Evolutionary conservation across 2,329 filamentous ascomycete species (phyloP), one percentile per base, ranked within the genome.

Genomic region (Aspergillus sp.): DNA sequence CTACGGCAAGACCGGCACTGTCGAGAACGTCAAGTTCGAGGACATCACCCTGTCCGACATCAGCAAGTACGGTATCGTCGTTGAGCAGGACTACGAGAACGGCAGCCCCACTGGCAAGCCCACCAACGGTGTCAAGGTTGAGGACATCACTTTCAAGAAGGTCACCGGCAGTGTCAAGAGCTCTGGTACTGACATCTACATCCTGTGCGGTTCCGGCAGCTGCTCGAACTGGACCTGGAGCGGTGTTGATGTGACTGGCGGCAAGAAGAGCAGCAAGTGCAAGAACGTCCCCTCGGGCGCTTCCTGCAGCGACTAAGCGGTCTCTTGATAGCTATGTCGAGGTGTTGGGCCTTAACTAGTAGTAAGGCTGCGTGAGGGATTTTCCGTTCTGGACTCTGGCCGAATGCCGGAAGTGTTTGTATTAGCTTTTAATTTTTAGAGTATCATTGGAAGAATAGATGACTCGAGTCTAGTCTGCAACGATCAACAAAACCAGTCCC

Each of bases 81-180:
- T 71, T 51, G 63, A 86, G 72, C 85, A 87, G 74, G 82, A 86
- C 69, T 86, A 85, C 67, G 72, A 79, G 62, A 79, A 79, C 61
- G 79, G 79, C 48, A 76, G 76, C 45, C 76, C 75, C 4, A 74
- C 73, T 15, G 75, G 74, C 7, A 68, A 43, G n/a, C 70, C 75
- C 6, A 75, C 73, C 47, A 73, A 62, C 49, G 78, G 78, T n/a
- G 70, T 80, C 49, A 72, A 72, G 21, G 78, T 79, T 65, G 67
- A 68, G 1, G 75, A 72, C 30, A 61, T 80, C 28, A 76, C 72
- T 3, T 58, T 80, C 47, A 58, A 70, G 19, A 69, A 73, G 51
- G 69, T 79, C 59, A 72, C 69, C 10, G 78, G 76, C 30, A 66
- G 65, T 5, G 76, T 71, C 1, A 57, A 62, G 15, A 74, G 69